These are phyloP conservation scores for Trichosporon coremiiforme DNA, from an alignment of 1,284 basidiomycete species.

Conservation along the genomic window DNA sequence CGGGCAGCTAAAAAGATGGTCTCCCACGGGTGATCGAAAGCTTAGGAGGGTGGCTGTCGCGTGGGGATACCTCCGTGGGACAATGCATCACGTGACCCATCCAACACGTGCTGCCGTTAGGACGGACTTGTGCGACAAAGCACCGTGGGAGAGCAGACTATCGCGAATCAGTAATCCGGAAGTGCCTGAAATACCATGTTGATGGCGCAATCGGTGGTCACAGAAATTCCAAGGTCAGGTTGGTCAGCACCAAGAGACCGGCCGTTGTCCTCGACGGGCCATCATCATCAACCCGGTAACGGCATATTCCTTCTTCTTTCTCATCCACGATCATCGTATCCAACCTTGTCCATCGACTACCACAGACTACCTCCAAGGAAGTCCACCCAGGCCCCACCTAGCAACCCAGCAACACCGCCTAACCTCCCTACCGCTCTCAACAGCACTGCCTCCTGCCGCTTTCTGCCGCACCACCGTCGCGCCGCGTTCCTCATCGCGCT, in stretches of 20 bases:
- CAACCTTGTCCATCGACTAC: constrained; percentile 7
- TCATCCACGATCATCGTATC: constrained; percentile 12
- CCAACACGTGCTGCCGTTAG: background rate
- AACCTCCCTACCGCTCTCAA: background rate
- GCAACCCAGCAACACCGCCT: constrained; percentile 12
- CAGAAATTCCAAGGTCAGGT: constrained; percentile 7
- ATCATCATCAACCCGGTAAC: constrained; percentile 5
- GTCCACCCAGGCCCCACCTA: constrained; percentile 4
- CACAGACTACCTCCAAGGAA: background rate
- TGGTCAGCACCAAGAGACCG: background rate
- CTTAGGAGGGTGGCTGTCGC: background rate
- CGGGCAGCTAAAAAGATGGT: constrained; percentile 13
- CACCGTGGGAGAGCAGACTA: background rate
- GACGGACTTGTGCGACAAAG: background rate
- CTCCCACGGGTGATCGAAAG: background rate
- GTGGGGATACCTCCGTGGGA: constrained; percentile 1
- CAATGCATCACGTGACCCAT: no score
- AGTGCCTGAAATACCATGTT: constrained; percentile 4
- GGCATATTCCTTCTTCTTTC: constrained; percentile 18
- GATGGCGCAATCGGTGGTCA: constrained; percentile 18
- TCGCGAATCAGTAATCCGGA: constrained; percentile 1
- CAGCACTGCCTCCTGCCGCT: background rate
- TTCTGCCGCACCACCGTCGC: background rate
- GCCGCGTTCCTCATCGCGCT: background rate
- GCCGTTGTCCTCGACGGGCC: constrained; percentile 8